Evolutionary conservation across 164 flowering plant genomes (phyloP).

Genomic region (Chloranthus sessilifolius): DNA sequence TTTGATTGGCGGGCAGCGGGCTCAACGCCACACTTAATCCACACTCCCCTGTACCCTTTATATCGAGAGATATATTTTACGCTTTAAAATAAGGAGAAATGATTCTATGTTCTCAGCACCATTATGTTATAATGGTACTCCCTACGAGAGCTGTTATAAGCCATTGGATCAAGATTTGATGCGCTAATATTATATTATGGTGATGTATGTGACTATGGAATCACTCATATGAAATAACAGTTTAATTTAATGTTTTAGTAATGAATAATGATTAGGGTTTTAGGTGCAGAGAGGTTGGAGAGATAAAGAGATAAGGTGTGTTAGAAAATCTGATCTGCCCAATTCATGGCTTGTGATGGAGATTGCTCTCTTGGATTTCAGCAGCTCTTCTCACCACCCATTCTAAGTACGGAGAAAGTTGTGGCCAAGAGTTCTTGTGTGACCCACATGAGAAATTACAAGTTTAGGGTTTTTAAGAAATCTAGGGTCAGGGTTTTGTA

Average conservation of each 20-base stretch:
- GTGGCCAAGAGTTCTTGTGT: conserved; percentile 17
- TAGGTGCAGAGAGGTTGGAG: background rate
- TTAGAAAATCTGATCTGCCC: conserved; percentile 7
- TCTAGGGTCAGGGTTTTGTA: no score
- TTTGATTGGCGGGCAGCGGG: background rate
- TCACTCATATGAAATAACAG: background rate
- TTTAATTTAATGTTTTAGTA: background rate
- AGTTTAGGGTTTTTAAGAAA: no score
- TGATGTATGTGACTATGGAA: background rate
- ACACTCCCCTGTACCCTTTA: conserved; percentile 13
- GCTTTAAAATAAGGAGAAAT: no score
- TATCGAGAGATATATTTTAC: no score
- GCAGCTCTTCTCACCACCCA: conserved; percentile 13
- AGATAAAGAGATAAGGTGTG: conserved; percentile 15
- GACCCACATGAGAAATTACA: no score
- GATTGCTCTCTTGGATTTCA: conserved; percentile 18
- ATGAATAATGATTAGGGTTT: background rate
- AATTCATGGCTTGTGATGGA: conserved; percentile 19
- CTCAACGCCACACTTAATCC: conserved; percentile 10
- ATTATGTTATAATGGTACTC: no score
- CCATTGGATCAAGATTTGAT: no score
- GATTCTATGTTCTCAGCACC: no score
- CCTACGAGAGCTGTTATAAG: no score
- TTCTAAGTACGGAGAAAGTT: conserved; percentile 4
- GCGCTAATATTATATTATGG: no score